Percentiles rank a stretch among this genome's conserved stretches.
phyloP scores from a whole-genome alignment of 1,284 basidiomycete genomes.

The Boletus subluridellus region DNA sequence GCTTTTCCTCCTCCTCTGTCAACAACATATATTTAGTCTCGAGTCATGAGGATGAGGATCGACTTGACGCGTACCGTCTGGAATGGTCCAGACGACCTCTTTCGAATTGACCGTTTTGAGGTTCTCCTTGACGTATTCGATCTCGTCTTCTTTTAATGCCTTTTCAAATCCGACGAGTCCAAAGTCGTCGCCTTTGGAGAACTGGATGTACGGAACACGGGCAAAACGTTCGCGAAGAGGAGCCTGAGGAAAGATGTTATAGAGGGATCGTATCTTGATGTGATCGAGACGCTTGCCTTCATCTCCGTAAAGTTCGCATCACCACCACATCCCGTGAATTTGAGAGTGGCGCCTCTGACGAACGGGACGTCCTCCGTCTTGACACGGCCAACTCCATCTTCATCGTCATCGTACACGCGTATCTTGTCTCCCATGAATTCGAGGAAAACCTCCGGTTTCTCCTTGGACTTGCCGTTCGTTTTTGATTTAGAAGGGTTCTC shows the following conservation, averaged over 20 bases:
- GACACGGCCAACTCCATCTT: conserved; percentile 58
- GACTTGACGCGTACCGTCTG: conserved; percentile 47
- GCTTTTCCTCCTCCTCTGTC: conserved; percentile 60
- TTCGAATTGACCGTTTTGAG: conserved; percentile 61
- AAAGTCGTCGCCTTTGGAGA: conserved; percentile 57
- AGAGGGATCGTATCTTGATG: background rate
- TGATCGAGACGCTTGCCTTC: conserved; percentile 46
- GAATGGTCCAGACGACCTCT: conserved; percentile 57
- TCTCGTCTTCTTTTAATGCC: conserved; percentile 62
- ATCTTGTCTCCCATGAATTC: conserved; percentile 69
- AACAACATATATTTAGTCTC: background rate
- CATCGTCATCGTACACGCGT: conserved; percentile 57
- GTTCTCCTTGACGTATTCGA: conserved; percentile 58
- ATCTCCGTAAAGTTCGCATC: conserved; percentile 66
- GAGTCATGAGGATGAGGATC: background rate
- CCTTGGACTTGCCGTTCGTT: conserved; percentile 39
- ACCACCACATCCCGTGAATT: conserved; percentile 68
- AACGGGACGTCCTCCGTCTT: conserved; percentile 70
- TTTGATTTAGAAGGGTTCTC: conserved; percentile 44
- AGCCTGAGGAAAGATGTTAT: conserved; percentile 40
- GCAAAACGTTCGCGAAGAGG: conserved; percentile 78
- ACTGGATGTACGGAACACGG: conserved; percentile 71
- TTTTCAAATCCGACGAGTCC: conserved; percentile 74
- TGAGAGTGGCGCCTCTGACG: conserved; percentile 69
- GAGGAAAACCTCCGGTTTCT: conserved; percentile 59